Evolutionary conservation across 345 rosid genomes (phyloP).

Genomic region (Populus pruinosa): DNA sequence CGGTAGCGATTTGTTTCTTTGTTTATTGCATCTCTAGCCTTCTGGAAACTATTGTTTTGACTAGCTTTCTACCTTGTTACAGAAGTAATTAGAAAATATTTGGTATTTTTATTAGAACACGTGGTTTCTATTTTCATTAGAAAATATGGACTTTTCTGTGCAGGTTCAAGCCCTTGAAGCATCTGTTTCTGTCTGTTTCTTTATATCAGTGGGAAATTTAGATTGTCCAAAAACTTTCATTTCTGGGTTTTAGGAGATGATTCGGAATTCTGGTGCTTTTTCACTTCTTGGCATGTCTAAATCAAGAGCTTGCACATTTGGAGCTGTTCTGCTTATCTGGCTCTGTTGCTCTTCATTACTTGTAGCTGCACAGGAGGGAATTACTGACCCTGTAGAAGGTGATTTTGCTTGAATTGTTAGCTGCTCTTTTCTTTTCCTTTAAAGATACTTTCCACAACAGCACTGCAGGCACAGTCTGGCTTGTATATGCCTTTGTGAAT

Average conservation of each 20-base stretch:
- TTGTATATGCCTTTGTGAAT: not conserved
- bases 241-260: conserved; percentile 12
- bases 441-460: not conserved
- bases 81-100: not conserved
- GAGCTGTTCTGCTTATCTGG: conserved; percentile 33
- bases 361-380: conserved; percentile 39
- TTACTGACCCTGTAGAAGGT: conserved; percentile 79
- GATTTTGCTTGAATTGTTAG: not conserved
- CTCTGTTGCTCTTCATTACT: conserved; percentile 38
- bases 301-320: conserved; percentile 22
- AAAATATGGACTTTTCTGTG: not conserved
- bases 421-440: not conserved
- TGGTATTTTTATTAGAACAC: not conserved
- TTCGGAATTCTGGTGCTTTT: conserved; percentile 16
- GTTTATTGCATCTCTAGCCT: not conserved
- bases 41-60: not conserved
- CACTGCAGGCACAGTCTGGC: not conserved
- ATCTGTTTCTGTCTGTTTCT: not conserved
- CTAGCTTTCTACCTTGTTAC: not conserved
- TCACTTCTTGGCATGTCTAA: conserved; percentile 15
- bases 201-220: conserved; percentile 11
- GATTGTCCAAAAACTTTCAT: not conserved
- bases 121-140: not conserved
- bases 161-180: not conserved
- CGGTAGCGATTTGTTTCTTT: not conserved